Percentiles rank a stretch among this genome's conserved stretches.
These are phyloP conservation scores for Holtermanniella nyarrowii DNA, from an alignment of 768 basidiomycete species.

Conservation along the genomic window DNA sequence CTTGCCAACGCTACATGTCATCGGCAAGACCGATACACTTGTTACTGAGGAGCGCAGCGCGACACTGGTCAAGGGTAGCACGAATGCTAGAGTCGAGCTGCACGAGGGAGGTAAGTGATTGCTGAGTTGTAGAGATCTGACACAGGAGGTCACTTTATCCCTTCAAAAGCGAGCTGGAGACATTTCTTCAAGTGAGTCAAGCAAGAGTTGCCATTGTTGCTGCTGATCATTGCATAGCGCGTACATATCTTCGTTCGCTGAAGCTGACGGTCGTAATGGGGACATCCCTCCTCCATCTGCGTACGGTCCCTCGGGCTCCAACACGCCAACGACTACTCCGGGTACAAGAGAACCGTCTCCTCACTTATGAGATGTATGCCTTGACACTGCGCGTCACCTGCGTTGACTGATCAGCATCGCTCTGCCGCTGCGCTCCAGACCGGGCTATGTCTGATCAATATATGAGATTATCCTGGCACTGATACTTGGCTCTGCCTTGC, in stretches of 20 bases:
- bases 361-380: neutral
- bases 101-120: conserved; percentile 29
- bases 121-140: conserved; percentile 11
- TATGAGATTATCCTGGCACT: too few species aligned
- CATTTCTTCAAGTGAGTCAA: conserved; percentile 2
- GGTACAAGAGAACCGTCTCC: conserved; percentile 1
- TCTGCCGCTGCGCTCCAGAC: too few species aligned
- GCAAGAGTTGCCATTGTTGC: neutral
- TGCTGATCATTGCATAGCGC: conserved; percentile 14
- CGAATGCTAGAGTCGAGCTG: conserved; percentile 27
- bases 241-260: conserved; percentile 34
- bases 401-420: too few species aligned
- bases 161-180: conserved; percentile 23
- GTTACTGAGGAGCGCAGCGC: conserved; percentile 34
- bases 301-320: conserved; percentile 24
- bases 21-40: conserved; percentile 34
- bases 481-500: too few species aligned
- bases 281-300: conserved; percentile 28
- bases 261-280: conserved; percentile 24
- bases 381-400: too few species aligned
- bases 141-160: conserved; percentile 28
- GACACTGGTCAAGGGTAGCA: conserved; percentile 25
- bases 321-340: conserved; percentile 12
- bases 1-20: conserved; percentile 30
- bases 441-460: too few species aligned